Conservation (phyloP, 352 stramenopile species). For the Phytophthora hibernalis region DNA sequence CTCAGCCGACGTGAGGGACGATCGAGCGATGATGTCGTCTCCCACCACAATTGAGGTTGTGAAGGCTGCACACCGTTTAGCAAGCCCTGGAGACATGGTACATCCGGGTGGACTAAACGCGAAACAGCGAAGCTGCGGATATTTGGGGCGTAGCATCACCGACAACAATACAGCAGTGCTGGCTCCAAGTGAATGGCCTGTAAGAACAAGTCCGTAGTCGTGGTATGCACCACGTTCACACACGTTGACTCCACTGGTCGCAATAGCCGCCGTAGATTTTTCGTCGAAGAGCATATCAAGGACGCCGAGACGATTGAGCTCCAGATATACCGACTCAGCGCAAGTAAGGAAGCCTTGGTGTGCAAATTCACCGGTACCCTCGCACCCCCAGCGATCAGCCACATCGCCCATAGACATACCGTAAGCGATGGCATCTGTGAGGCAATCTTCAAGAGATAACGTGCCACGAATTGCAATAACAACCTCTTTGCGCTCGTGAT, state of each 20-base stretch:
- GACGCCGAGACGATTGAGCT: constrained; percentile 73
- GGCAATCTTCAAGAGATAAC: constrained; percentile 87
- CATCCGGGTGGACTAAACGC: constrained; percentile 83
- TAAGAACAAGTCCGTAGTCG: constrained; percentile 79
- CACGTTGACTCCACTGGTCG: constrained; percentile 60
- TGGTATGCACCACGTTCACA: constrained; percentile 68
- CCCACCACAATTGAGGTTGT: constrained; percentile 83
- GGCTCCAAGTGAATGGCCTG: constrained; percentile 84
- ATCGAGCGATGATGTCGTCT: constrained; percentile 85
- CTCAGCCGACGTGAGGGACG: constrained; percentile 79
- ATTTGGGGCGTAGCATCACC: constrained; percentile 82
- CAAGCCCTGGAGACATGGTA: constrained; percentile 77
- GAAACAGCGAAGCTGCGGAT: constrained; percentile 81
- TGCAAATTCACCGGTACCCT: constrained; percentile 73
- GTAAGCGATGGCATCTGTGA: constrained; percentile 89
- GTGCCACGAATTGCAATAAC: constrained; percentile 86
- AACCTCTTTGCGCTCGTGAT: constrained; percentile 76
- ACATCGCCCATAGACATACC: constrained; percentile 78
- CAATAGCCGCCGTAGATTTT: constrained; percentile 53
- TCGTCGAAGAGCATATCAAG: constrained; percentile 90
- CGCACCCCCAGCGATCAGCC: constrained; percentile 70
- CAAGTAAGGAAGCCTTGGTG: constrained; percentile 87
- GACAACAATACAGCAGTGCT: constrained; percentile 77
- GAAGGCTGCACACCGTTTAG: constrained; percentile 63
- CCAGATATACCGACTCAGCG: constrained; percentile 75